Evolutionary conservation across 2,329 filamentous ascomycete species (phyloP).

Genomic region (Teratosphaeria destructans): DNA sequence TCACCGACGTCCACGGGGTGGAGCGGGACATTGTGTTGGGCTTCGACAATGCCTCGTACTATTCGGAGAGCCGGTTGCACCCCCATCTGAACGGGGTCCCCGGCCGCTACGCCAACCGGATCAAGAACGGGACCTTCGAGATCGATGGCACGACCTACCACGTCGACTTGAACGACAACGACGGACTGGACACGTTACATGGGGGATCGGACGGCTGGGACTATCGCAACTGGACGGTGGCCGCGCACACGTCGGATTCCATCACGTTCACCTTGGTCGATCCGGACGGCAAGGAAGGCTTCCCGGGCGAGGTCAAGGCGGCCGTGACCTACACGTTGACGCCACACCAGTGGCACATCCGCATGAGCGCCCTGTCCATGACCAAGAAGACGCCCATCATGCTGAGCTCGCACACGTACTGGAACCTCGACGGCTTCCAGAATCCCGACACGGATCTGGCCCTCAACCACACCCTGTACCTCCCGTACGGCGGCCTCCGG

Average conservation of each 20-base stretch:
- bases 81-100: slow-evolving; percentile 64
- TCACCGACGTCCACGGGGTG: slow-evolving; percentile 58
- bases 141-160: slow-evolving; percentile 39
- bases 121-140: slow-evolving; percentile 54
- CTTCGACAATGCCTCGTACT: slow-evolving; percentile 48
- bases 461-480: slow-evolving; percentile 59
- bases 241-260: slow-evolving; percentile 52
- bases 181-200: slow-evolving; percentile 41
- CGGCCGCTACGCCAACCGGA: slow-evolving; percentile 68
- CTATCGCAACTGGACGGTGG: slow-evolving; percentile 61
- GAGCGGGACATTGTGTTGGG: slow-evolving; percentile 62
- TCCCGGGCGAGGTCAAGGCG: slow-evolving; percentile 64
- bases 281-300: slow-evolving; percentile 59
- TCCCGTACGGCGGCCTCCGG: slow-evolving; percentile 62
- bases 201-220: slow-evolving; percentile 47
- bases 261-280: slow-evolving; percentile 69
- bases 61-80: slow-evolving; percentile 53
- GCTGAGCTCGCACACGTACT: slow-evolving; percentile 56
- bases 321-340: slow-evolving; percentile 55
- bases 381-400: slow-evolving; percentile 73
- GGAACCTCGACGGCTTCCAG: slow-evolving; percentile 70
- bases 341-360: slow-evolving; percentile 58
- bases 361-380: slow-evolving; percentile 58
- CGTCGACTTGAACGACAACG: slow-evolving; percentile 25
- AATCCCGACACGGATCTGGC: slow-evolving; percentile 57